These are phyloP conservation scores for Mycena rosella DNA, from an alignment of 768 basidiomycete species.

Conservation along the genomic window DNA sequence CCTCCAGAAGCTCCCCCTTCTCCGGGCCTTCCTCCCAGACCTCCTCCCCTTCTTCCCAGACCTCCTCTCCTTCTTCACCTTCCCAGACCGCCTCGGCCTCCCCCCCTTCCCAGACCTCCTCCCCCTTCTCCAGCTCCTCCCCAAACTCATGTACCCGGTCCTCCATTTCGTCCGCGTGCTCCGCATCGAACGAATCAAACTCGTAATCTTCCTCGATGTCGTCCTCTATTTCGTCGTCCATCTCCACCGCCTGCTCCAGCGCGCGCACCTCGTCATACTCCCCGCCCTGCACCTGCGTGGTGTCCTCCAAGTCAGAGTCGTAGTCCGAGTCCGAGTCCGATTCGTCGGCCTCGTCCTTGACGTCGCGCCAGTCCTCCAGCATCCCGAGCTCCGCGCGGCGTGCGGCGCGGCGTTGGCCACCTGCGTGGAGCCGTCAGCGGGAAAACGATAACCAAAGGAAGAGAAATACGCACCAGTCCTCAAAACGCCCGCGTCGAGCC, in stretches of 20 bases:
- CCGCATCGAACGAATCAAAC: neutral
- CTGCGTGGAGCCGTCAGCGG: slow-evolving; percentile 38
- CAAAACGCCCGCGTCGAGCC: slow-evolving; percentile 73
- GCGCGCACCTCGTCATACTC: neutral
- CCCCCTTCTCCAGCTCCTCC: neutral
- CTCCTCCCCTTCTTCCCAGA: too few relatives aligned
- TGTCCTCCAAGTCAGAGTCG: neutral
- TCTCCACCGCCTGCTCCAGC: slow-evolving; percentile 12
- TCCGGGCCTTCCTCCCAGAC: neutral
- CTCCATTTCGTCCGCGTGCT: slow-evolving; percentile 38
- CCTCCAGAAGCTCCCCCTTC: neutral
- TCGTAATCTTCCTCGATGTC: neutral
- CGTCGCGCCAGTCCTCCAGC: neutral
- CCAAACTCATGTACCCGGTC: neutral
- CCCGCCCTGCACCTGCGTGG: too few relatives aligned
- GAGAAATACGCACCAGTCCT: slow-evolving; percentile 57
- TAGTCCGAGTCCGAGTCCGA: neutral
- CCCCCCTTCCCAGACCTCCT: too few relatives aligned
- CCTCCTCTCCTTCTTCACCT: too few relatives aligned
- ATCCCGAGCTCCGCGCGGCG: slow-evolving; percentile 24
- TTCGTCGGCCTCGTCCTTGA: slow-evolving; percentile 15
- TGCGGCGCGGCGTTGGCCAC: slow-evolving; percentile 39
- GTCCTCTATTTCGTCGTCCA: neutral
- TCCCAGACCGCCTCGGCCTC: too few relatives aligned
- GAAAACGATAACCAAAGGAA: neutral